phyloP scores from a whole-genome alignment of 129 eudicot genomes.

The Sambucus nigra region DNA sequence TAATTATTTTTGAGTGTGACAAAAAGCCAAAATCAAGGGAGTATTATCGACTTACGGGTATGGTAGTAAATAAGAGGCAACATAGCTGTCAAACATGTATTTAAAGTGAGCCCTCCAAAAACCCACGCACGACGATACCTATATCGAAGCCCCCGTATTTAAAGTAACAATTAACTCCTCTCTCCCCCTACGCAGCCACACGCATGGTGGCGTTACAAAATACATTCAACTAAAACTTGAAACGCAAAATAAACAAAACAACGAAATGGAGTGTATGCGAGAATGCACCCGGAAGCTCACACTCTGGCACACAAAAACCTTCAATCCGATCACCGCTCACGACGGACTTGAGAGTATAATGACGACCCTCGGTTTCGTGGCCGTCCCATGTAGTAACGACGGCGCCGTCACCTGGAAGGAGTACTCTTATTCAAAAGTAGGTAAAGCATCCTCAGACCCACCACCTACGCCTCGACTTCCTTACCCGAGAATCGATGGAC shows the following conservation, averaged over 20 bases:
- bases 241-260: conserved; percentile 7
- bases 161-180: too few species aligned
- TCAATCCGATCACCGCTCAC: conserved; percentile 38
- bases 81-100: too few species aligned
- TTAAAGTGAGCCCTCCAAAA: too few species aligned
- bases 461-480: conserved; percentile 44
- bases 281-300: conserved; percentile 32
- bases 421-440: conserved; percentile 17
- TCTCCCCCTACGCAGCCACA: too few species aligned
- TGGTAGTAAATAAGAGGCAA: too few species aligned
- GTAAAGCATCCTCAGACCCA: not conserved
- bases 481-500: conserved; percentile 40
- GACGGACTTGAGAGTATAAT: conserved; percentile 37
- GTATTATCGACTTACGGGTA: too few species aligned
- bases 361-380: conserved; percentile 32
- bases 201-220: too few species aligned
- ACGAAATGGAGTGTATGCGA: conserved; percentile 19
- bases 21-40: too few species aligned
- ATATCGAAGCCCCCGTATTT: too few species aligned
- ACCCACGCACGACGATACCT: too few species aligned
- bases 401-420: conserved; percentile 26
- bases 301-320: conserved; percentile 38
- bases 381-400: conserved; percentile 9
- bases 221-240: too few species aligned
- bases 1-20: too few species aligned